phyloP scores from a whole-genome alignment of 768 basidiomycete species.

The Termitomyces sp. region DNA sequence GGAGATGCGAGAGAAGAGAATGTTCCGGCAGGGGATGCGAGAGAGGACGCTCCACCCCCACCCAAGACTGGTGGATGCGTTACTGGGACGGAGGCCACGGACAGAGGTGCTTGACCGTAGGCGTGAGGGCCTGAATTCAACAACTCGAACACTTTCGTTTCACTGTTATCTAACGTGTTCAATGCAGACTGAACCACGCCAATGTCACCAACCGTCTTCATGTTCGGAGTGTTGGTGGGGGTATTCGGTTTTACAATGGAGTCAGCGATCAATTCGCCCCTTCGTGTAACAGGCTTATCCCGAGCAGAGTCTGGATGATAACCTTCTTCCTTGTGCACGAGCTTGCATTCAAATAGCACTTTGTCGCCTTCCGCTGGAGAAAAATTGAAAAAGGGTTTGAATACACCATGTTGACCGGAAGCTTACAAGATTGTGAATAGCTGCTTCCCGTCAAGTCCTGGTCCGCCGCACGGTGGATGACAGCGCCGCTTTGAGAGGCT shows the following conservation, averaged over 20 bases:
- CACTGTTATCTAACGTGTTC: background rate
- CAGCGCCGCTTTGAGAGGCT: conserved; percentile 11
- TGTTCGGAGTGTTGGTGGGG: conserved; percentile 8
- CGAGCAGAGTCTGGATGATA: background rate
- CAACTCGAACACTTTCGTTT: background rate
- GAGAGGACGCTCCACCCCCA: background rate
- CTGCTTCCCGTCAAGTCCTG: background rate
- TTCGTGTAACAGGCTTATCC: background rate
- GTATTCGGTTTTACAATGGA: background rate
- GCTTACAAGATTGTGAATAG: background rate
- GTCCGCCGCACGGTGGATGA: conserved; percentile 7
- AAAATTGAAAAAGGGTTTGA: background rate
- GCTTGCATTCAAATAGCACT: background rate
- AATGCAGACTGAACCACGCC: background rate
- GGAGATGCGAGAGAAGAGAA: no score
- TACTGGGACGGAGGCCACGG: background rate
- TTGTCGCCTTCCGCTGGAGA: background rate
- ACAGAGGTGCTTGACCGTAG: background rate
- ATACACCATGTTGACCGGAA: background rate
- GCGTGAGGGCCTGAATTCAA: background rate
- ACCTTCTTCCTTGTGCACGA: background rate
- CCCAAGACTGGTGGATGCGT: background rate
- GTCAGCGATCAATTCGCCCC: background rate
- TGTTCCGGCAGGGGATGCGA: no score
- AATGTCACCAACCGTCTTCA: background rate